Percentiles rank a stretch among this genome's conserved stretches.
Evolutionary conservation across 2,329 filamentous ascomycete species (phyloP).

Genomic region (Tolypocladium album): DNA sequence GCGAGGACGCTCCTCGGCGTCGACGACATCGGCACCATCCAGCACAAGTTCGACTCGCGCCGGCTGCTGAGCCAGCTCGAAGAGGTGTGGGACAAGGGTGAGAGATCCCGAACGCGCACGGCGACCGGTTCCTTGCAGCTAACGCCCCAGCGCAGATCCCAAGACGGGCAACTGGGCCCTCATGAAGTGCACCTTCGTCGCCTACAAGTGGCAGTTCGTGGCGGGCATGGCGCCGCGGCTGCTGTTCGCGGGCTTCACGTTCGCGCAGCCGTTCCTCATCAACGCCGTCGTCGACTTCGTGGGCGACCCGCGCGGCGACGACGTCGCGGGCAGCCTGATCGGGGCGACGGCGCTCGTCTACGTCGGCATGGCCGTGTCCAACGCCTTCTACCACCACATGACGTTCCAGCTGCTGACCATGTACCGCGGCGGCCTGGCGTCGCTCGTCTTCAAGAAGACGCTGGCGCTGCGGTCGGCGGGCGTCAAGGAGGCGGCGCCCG

Average conservation of each 20-base stretch:
- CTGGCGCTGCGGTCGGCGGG: neutral
- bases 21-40: neutral
- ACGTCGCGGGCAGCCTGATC: neutral
- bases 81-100: neutral
- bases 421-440: neutral
- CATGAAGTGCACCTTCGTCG: neutral
- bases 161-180: neutral
- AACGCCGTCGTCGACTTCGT: neutral
- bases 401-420: neutral
- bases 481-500: neutral
- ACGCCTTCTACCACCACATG: neutral
- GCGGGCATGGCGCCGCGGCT: neutral
- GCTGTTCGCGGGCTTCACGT: neutral
- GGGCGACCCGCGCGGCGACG: neutral
- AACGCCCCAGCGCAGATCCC: neutral
- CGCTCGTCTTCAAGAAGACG: neutral
- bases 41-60: neutral
- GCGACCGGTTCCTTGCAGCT: no score
- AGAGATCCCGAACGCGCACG: neutral
- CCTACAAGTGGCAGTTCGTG: neutral
- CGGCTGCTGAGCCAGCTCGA: neutral
- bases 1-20: neutral
- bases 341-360: neutral
- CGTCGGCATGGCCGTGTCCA: neutral
- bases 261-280: neutral